A percentile compares a stretch with the other conserved stretches of the same genome.
Conservation (phyloP, 164 flowering plant species). For the Liriodendron chinense region DNA sequence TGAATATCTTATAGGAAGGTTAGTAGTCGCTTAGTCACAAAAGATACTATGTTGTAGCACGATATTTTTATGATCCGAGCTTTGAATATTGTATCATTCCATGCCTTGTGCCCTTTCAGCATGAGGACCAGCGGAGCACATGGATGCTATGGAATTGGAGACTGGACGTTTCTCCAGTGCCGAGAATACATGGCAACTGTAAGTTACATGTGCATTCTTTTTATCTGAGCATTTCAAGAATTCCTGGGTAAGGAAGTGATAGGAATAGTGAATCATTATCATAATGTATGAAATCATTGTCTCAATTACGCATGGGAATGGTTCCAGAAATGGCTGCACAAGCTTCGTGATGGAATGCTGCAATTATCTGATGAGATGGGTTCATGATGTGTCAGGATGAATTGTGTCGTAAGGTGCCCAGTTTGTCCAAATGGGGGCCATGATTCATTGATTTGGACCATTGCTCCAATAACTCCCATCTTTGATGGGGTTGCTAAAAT, state of each 20-base stretch:
- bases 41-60: neutral
- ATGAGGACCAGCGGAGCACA: constrained; percentile 91
- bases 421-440: too few species aligned
- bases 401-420: too few species aligned
- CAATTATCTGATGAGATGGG: too few species aligned
- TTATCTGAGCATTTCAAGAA: constrained; percentile 1
- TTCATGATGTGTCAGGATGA: too few species aligned
- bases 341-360: too few species aligned
- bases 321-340: too few species aligned
- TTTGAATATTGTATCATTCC: neutral
- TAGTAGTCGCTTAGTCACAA: constrained; percentile 14
- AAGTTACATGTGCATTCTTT: constrained; percentile 27
- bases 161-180: constrained; percentile 78
- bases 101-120: constrained; percentile 36
- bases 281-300: too few species aligned
- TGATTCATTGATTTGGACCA: too few species aligned
- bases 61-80: neutral
- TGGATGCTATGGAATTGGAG: constrained; percentile 85
- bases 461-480: too few species aligned
- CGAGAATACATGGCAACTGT: constrained; percentile 81
- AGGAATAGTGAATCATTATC: neutral
- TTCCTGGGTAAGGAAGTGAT: neutral
- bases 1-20: constrained; percentile 98
- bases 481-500: too few species aligned
- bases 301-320: too few species aligned